A percentile compares a stretch with the other conserved stretches of the same genome.
phyloP scores from a whole-genome alignment of 352 stramenopile genomes.

The Phytopythium chamaehyphon region DNA sequence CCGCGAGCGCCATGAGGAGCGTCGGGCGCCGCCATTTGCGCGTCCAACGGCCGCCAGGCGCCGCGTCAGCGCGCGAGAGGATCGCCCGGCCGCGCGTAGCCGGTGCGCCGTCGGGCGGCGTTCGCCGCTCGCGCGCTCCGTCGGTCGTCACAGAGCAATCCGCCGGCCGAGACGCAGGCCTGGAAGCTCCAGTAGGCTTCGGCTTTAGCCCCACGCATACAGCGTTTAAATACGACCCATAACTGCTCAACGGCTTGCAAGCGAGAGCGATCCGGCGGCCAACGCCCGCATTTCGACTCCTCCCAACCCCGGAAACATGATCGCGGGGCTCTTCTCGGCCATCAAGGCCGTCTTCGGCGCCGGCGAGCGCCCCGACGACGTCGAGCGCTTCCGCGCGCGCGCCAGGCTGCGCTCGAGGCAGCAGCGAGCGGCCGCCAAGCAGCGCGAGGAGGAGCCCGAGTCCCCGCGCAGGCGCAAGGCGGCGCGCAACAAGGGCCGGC shows the following conservation, averaged over 20 bases:
- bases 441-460: conserved; percentile 21
- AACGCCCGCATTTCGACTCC: not conserved
- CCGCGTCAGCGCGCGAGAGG: not conserved
- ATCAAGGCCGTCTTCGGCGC: conserved; percentile 4
- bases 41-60: not conserved
- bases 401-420: conserved; percentile 28
- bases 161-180: too few species aligned
- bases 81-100: not conserved
- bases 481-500: not conserved
- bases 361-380: conserved; percentile 14
- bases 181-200: too few species aligned
- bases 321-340: conserved; percentile 7
- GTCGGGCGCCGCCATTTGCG: not conserved
- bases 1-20: too few species aligned
- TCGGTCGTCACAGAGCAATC: too few species aligned
- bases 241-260: too few species aligned
- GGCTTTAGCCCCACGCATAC: too few species aligned
- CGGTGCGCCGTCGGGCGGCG: not conserved
- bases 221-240: too few species aligned
- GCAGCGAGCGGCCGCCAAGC: conserved; percentile 9
- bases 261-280: too few species aligned
- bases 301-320: not conserved
- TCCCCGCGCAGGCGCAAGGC: conserved; percentile 31
- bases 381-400: conserved; percentile 38
- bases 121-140: not conserved